These are phyloP conservation scores for Cryptosporidium sp. DNA, from an alignment of 169 alveolate genomes.

Conservation along the genomic window DNA sequence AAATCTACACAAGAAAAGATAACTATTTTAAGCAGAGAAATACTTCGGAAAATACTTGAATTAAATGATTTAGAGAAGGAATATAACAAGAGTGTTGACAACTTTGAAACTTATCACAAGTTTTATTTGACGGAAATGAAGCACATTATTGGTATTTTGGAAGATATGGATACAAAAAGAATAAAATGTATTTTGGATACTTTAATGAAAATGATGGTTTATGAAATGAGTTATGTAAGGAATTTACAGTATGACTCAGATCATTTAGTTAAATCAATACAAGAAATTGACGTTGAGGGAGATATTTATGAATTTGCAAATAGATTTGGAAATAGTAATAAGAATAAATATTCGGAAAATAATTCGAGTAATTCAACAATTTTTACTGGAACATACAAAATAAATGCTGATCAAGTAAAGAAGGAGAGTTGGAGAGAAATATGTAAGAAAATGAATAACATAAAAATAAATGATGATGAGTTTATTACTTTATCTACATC, in stretches of 20 bases:
- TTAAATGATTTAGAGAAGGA: slow-evolving; percentile 28
- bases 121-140: slow-evolving; percentile 68
- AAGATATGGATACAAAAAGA: slow-evolving; percentile 74
- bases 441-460: slow-evolving; percentile 32
- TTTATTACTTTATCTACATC: slow-evolving; percentile 48
- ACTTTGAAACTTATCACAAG: slow-evolving; percentile 13
- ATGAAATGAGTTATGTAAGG: slow-evolving; percentile 69
- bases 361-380: neutral
- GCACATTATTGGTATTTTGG: slow-evolving; percentile 37
- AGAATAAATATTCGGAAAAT: neutral
- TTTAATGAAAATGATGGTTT: slow-evolving; percentile 70
- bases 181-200: slow-evolving; percentile 56
- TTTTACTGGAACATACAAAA: neutral
- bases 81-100: slow-evolving; percentile 47
- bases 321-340: slow-evolving; percentile 50
- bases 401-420: slow-evolving; percentile 1
- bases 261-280: slow-evolving; percentile 45
- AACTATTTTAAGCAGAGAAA: slow-evolving; percentile 27
- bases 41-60: slow-evolving; percentile 34
- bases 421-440: slow-evolving; percentile 67
- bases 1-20: slow-evolving; percentile 9
- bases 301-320: slow-evolving; percentile 66
- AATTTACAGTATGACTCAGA: slow-evolving; percentile 74
- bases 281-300: slow-evolving; percentile 55
- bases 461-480: slow-evolving; percentile 58